Conservation (phyloP, 768 basidiomycete species). For the Xerocomellus amylosporus region DNA sequence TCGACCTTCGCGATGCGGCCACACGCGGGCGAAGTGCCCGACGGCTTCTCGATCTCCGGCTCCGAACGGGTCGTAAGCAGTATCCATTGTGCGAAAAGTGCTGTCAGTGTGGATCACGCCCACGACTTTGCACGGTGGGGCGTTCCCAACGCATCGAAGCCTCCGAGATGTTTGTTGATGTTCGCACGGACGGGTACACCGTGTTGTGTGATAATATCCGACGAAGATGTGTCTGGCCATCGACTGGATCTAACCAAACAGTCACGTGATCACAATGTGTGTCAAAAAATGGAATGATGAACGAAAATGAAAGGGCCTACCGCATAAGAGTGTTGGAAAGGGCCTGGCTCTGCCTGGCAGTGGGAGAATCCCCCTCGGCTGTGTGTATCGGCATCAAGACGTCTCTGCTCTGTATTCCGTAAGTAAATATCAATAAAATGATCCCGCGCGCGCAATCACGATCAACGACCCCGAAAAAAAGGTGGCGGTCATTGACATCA, state of each 20-base stretch:
- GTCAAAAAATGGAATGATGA: background rate
- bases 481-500: background rate
- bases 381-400: slow-evolving; percentile 3
- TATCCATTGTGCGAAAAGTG: no score
- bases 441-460: background rate
- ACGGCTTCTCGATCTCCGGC: no score
- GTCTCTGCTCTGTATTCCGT: background rate
- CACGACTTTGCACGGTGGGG: no score
- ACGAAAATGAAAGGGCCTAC: no score
- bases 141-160: no score
- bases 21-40: no score
- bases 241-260: no score
- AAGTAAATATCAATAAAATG: background rate
- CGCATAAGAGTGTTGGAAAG: background rate
- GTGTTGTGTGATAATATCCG: background rate
- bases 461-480: background rate
- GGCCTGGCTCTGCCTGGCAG: background rate
- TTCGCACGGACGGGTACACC: no score
- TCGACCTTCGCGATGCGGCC: no score
- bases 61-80: no score
- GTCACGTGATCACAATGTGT: background rate
- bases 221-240: background rate
- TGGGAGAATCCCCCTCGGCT: slow-evolving; percentile 3
- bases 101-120: no score
- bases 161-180: no score